Base-by-base conservation (phyloP, 2,329 filamentous ascomycete genomes). In the Claviceps sp. region DNA sequence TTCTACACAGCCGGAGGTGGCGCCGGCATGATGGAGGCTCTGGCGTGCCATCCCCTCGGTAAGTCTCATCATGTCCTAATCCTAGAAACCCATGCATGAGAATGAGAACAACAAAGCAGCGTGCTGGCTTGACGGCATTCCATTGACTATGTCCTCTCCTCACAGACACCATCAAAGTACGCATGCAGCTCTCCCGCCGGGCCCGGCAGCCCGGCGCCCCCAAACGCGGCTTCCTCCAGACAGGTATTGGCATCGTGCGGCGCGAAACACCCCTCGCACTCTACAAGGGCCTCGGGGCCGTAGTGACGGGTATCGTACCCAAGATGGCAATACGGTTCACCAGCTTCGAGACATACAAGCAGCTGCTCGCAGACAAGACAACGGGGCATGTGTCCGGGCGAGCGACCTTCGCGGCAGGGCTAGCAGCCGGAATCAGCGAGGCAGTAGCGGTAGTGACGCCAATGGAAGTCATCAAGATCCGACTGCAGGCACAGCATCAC, bases 281-380 rank as follows among this genome's bases (percentile, higher is more conserved):
- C 54, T 98, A 98, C 79, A 98, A 98, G 75, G 93, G 93, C 59
- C 80, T 98, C n/a, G 93, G 93, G 56, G 93, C 93, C 52, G 93
- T 98, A 43, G 69, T 97, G 54, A 96, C 90, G 24, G 93, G 93
- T 59, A 98, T 98, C 67, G 82, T 98, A 22, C 93, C 93, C 52
- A 98, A 98, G 72, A 98, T 98, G 93, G 93, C 93, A 55, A 98
- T 97, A 67, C 87, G 93, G 41, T 98, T 98, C 72, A 95, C 91
- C 47, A 95, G 88, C 52, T 98, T 97, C 70, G 93, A 97, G 70
- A 82, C 80, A 66, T 98, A 97, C 72, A 97, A 97, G 79, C 82
- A 88, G 65, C 56, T 85, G 55, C 75, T 96, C 24, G 82, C 87
- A 44, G 76, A 88, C 67, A 71, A 79, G 58, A 64, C 81, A 52